A percentile compares a stretch with the other conserved stretches of the same genome.
These are phyloP conservation scores for Coniferiporia sulphurascens DNA, from an alignment of 1,284 basidiomycete species.

Conservation along the genomic window DNA sequence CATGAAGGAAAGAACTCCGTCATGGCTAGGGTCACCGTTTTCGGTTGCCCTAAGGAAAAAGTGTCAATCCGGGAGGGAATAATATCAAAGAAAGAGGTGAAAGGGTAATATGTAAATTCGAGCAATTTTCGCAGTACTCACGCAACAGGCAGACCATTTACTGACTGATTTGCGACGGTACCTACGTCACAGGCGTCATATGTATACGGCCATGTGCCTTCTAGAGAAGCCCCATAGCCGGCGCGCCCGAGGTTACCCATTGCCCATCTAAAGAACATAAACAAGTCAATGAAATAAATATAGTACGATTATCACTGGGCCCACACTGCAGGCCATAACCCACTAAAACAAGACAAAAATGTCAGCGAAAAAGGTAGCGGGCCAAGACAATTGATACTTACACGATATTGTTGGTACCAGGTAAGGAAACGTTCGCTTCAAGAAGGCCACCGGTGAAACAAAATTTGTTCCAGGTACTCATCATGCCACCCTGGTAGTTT, in stretches of 20 bases:
- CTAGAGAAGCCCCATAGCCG: slow-evolving; percentile 56
- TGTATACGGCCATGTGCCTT: slow-evolving; percentile 56
- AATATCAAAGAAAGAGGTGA: background rate
- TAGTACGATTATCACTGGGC: slow-evolving; percentile 21
- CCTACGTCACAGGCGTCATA: slow-evolving; percentile 56
- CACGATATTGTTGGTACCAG: slow-evolving; percentile 57
- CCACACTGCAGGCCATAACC: slow-evolving; percentile 54
- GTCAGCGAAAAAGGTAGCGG: slow-evolving; percentile 11
- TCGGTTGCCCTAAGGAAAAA: slow-evolving; percentile 41
- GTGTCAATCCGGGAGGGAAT: slow-evolving; percentile 21
- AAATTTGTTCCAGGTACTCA: slow-evolving; percentile 86
- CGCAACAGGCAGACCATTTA: slow-evolving; percentile 33
- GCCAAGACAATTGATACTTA: background rate
- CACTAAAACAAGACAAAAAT: slow-evolving; percentile 25
- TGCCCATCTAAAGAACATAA: slow-evolving; percentile 31
- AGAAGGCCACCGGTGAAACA: slow-evolving; percentile 89
- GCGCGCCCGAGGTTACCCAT: slow-evolving; percentile 54
- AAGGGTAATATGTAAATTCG: slow-evolving; percentile 9
- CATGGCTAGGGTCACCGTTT: slow-evolving; percentile 39
- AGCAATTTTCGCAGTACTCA: slow-evolving; percentile 11
- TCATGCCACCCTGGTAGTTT: slow-evolving; percentile 68
- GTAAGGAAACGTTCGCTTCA: slow-evolving; percentile 71
- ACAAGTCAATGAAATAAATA: slow-evolving; percentile 4
- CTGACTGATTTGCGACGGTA: slow-evolving; percentile 47
- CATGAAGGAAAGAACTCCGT: slow-evolving; percentile 53